Percentiles rank a stretch among this genome's conserved stretches.
These are phyloP conservation scores for Didymella keratinophila DNA, from an alignment of 2,329 filamentous ascomycete genomes.

Conservation along the genomic window DNA sequence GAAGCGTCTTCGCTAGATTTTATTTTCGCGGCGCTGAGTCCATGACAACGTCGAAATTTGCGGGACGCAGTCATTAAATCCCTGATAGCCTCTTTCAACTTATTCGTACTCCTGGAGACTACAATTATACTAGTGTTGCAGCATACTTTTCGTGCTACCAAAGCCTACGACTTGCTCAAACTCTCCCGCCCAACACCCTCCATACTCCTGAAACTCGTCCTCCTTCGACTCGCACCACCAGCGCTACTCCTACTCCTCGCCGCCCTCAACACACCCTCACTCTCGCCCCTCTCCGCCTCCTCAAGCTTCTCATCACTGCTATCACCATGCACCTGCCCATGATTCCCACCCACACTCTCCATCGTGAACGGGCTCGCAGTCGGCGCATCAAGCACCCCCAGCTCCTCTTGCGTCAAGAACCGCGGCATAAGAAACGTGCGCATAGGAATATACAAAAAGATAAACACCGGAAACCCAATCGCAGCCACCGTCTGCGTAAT, in stretches of 20 bases:
- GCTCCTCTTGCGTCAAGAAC: slow-evolving; percentile 59
- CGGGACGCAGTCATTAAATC: neutral
- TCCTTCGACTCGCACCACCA: neutral
- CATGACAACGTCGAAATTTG: too few species aligned
- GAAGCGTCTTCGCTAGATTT: too few species aligned
- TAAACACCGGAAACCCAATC: slow-evolving; percentile 67
- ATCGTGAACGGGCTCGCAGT: slow-evolving; percentile 64
- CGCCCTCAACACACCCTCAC: slow-evolving; percentile 1
- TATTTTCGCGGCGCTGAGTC: too few species aligned
- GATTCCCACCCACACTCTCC: slow-evolving; percentile 61
- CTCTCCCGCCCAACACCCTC: neutral
- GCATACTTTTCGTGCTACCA: neutral
- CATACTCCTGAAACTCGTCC: neutral
- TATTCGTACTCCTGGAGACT: too few species aligned
- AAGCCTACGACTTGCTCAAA: neutral
- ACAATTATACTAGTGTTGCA: too few species aligned
- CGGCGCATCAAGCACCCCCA: slow-evolving; percentile 61
- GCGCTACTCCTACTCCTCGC: neutral
- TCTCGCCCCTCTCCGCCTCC: slow-evolving; percentile 41
- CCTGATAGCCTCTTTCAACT: neutral
- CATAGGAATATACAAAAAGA: slow-evolving; percentile 64
- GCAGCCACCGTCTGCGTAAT: slow-evolving; percentile 68
- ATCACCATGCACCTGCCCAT: slow-evolving; percentile 33
- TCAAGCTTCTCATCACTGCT: slow-evolving; percentile 26
- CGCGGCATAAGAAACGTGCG: slow-evolving; percentile 59